Conservation (phyloP, 345 rosid species). For the Euphorbia pulcherrima region DNA sequence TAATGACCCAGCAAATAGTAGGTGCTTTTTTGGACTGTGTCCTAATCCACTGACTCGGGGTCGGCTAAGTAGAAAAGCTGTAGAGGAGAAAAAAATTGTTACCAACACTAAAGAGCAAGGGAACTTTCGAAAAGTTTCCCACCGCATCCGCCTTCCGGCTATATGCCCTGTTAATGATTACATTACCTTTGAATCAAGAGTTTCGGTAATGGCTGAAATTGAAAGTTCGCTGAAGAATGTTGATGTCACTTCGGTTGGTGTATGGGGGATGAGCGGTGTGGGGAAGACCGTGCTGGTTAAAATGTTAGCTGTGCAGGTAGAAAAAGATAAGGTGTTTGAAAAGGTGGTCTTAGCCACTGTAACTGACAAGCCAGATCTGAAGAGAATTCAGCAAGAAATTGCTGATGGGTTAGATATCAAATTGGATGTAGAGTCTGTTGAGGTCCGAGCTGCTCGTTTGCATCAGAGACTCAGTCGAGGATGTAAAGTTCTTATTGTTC, state of each 20-base stretch:
- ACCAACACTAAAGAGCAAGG: background rate
- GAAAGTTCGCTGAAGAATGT: background rate
- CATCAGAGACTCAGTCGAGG: conserved; percentile 2
- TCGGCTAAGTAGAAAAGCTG: background rate
- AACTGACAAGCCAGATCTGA: background rate
- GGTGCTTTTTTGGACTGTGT: conserved; percentile 4
- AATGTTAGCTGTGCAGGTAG: conserved; percentile 1
- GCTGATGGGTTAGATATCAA: conserved; percentile 12
- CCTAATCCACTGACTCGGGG: background rate
- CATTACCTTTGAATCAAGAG: conserved; percentile 14
- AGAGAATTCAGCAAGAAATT: conserved; percentile 13
- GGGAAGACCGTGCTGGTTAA: conserved; percentile 14
- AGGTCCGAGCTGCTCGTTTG: background rate
- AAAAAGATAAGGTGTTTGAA: background rate
- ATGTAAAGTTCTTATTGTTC: conserved; percentile 1
- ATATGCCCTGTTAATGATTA: conserved; percentile 1
- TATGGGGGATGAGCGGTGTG: conserved; percentile 12
- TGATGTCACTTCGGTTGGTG: conserved; percentile 1
- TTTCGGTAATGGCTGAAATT: background rate
- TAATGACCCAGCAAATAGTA: background rate
- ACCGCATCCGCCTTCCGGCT: background rate
- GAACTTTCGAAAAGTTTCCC: background rate
- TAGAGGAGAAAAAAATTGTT: background rate
- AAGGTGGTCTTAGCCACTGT: conserved; percentile 11
- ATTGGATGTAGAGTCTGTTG: background rate